Evolutionary conservation across 2,329 filamentous ascomycete species (phyloP), one percentile per base, ranked within the genome.

Genomic region (Sarocladiaceae sp.): DNA sequence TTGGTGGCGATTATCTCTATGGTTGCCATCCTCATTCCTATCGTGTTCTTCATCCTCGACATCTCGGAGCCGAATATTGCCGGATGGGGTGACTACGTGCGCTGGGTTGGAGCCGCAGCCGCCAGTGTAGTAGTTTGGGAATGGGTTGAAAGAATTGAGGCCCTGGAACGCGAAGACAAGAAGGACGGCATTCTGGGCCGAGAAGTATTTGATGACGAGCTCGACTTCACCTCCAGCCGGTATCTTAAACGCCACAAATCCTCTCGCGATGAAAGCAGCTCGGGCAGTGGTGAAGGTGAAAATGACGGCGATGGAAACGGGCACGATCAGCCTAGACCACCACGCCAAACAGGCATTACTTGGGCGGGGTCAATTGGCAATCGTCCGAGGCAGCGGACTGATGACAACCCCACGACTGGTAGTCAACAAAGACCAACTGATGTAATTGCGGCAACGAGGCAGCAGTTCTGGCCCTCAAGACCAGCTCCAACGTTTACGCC

Each of bases 91-190:
- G 92, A 96, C 63, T 97, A 96, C 64, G 92, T 96, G 42, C 79
- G 91, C 62, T 97, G 92, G 92, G 92, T 96, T n/a, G 92, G 92
- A 46, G 91, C 91, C 1, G 91, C 92, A 0, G 91, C 91, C 1
- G 92, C 92, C 25, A 96, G 90, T 69, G 92, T 96, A n/a, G 89
- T 96, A 20, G 92, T 97, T 2, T 97, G 92, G 92, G 92, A 97
- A 68, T 97, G 92, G 92, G 92, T 97, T 3, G 92, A 97, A 68
- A 82, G 92, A 23, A 97, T 97, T 47, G 92, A 97, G 66, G 90
- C 91, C 0, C 70, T 96, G 55, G 92, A 97, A 71, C 83, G 92
- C 59, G 91, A 96, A 66, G 91, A 96, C 66, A 90, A 92, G 69
- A 96, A 95, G 69, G 91, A 96, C 60, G 92, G 92, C 1, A 95